Conservation (phyloP, 805 yeast species). For the Myxozyma kluyveri region DNA sequence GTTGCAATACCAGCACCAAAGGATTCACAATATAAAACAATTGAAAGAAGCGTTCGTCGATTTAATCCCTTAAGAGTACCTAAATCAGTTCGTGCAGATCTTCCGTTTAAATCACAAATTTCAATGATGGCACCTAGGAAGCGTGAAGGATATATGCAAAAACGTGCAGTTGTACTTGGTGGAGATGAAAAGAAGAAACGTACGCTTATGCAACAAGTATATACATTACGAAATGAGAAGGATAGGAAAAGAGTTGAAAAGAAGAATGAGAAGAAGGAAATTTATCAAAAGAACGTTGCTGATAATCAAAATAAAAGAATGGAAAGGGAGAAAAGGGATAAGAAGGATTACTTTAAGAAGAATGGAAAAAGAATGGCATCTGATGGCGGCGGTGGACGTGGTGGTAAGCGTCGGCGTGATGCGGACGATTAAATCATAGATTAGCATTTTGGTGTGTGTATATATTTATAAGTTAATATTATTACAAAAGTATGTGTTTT, state of each 20-base stretch:
- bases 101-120: constrained; percentile 92
- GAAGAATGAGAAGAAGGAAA: constrained; percentile 72
- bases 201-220: constrained; percentile 79
- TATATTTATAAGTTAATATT: too few species aligned
- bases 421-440: constrained; percentile 10
- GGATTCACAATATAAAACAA: constrained; percentile 58
- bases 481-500: too few species aligned
- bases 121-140: constrained; percentile 72
- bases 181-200: constrained; percentile 77
- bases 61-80: constrained; percentile 91
- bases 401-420: constrained; percentile 34
- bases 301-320: constrained; percentile 64
- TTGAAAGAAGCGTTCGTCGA: constrained; percentile 79
- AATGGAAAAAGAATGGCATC: constrained; percentile 31
- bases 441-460: too few species aligned
- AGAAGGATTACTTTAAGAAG: constrained; percentile 76
- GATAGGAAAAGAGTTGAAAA: constrained; percentile 71
- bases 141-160: constrained; percentile 73
- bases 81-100: constrained; percentile 62
- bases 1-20: constrained; percentile 60
- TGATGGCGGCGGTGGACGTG: constrained; percentile 36
- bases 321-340: constrained; percentile 78
- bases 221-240: constrained; percentile 81
- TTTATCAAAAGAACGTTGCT: constrained; percentile 70
- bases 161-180: constrained; percentile 89